These are phyloP conservation scores for Xylaria palmicola DNA, from an alignment of 495 filamentous ascomycete genomes.

Conservation along the genomic window DNA sequence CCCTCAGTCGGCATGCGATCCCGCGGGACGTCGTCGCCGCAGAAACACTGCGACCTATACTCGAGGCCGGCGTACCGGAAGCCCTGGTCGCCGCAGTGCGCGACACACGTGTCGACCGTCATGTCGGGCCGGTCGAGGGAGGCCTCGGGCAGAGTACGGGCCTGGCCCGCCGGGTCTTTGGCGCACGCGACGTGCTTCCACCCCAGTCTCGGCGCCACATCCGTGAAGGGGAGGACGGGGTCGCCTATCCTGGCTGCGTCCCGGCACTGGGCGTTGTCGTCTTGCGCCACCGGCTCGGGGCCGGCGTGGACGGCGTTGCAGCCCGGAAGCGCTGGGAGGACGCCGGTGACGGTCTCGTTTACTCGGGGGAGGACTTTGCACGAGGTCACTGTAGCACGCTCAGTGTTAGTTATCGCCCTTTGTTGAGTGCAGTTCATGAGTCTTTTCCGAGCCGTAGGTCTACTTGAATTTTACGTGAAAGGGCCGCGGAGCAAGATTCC, in stretches of 20 bases:
- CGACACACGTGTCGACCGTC: conserved; percentile 52
- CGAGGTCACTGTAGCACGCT: no score
- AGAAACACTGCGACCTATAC: conserved; percentile 58
- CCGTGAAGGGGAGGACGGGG: conserved; percentile 25
- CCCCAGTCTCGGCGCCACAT: conserved; percentile 30
- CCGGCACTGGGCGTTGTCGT: conserved; percentile 18
- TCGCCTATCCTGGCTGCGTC: conserved; percentile 25
- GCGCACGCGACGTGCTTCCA: conserved; percentile 55
- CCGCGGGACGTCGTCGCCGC: conserved; percentile 35
- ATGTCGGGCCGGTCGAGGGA: conserved; percentile 37
- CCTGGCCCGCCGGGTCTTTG: conserved; percentile 38
- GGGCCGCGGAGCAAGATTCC: no score
- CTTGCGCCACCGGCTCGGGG: conserved; percentile 26
- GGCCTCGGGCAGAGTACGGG: conserved; percentile 50
- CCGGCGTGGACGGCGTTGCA: conserved; percentile 49
- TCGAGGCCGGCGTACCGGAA: conserved; percentile 54
- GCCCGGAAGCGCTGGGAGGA: conserved; percentile 41
- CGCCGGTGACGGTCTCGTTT: conserved; percentile 18
- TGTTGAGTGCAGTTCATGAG: no score
- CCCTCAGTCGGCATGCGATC: conserved; percentile 12
- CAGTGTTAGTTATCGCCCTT: no score
- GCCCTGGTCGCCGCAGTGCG: conserved; percentile 39
- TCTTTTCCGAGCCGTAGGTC: no score
- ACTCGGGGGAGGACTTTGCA: conserved; percentile 16
- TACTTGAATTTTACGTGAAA: no score